A percentile compares a stretch with the other conserved stretches of the same genome.
phyloP scores from a whole-genome alignment of 345 rosid genomes.

The Syzygium grande region DNA sequence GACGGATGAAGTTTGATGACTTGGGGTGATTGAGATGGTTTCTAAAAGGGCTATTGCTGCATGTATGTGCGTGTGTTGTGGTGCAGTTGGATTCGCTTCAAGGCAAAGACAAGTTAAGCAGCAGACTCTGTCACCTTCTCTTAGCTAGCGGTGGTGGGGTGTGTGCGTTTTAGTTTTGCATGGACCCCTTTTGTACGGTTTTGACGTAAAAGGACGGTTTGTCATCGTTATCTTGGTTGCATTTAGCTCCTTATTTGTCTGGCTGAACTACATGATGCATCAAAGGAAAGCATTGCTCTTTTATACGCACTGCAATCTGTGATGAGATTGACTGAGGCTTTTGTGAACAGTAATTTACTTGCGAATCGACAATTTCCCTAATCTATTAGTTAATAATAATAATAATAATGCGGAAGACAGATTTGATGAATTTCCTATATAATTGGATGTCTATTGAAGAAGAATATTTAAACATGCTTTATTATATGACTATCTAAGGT shows the following conservation, averaged over 20 bases:
- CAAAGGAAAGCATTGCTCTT: neutral
- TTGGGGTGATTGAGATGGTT: neutral
- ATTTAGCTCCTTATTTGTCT: neutral
- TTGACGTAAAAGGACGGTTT: neutral
- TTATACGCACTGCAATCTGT: neutral
- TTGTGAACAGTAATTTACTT: neutral
- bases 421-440: no score
- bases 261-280: neutral
- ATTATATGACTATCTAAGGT: no score
- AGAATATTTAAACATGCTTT: no score
- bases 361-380: no score
- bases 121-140: neutral
- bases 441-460: no score
- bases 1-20: neutral
- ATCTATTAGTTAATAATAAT: no score
- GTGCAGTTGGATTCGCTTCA: neutral
- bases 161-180: neutral
- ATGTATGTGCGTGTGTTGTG: neutral
- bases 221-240: neutral
- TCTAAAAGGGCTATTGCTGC: neutral
- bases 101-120: neutral
- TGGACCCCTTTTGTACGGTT: neutral
- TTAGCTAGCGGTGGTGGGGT: neutral
- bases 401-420: no score
- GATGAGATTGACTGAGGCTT: neutral